Conservation (phyloP, 2,329 filamentous ascomycete genomes). For the Epichloe gansuensis region DNA sequence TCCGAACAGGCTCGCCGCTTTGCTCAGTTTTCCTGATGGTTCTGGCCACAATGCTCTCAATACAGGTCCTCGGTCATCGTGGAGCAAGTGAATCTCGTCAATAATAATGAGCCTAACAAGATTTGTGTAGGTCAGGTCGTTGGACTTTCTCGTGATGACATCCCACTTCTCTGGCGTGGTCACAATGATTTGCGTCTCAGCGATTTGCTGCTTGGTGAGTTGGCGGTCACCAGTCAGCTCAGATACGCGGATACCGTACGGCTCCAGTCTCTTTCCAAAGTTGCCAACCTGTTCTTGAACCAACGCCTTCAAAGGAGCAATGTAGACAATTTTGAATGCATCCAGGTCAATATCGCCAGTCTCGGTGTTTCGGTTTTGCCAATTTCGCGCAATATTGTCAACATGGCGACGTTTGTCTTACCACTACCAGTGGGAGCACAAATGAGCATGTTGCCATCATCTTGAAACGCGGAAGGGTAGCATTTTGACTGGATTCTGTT, state of each 20-base stretch:
- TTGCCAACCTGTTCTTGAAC: conserved; percentile 98
- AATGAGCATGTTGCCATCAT: conserved; percentile 95
- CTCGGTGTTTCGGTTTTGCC: conserved; percentile 82
- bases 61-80: conserved; percentile 94
- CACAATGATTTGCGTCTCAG: conserved; percentile 95
- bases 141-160: conserved; percentile 95
- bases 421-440: conserved; percentile 95
- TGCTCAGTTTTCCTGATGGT: conserved; percentile 90
- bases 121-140: conserved; percentile 92
- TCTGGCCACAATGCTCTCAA: conserved; percentile 89
- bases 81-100: conserved; percentile 93
- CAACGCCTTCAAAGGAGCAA: conserved; percentile 87
- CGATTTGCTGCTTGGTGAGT: conserved; percentile 95
- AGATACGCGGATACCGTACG: conserved; percentile 85
- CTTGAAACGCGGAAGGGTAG: conserved; percentile 78
- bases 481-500: conserved; percentile 96
- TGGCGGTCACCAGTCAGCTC: conserved; percentile 96
- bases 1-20: conserved; percentile 81
- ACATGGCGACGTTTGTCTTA: conserved; percentile 98
- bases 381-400: conserved; percentile 90
- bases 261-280: conserved; percentile 80
- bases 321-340: conserved; percentile 97
- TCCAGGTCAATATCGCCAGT: conserved; percentile 94
- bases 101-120: conserved; percentile 94
- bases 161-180: conserved; percentile 99